A percentile compares a stretch with the other conserved stretches of the same genome.
Evolutionary conservation across 805 yeast genomes (phyloP).

Genomic region (Nakazawaea ishiwadae): DNA sequence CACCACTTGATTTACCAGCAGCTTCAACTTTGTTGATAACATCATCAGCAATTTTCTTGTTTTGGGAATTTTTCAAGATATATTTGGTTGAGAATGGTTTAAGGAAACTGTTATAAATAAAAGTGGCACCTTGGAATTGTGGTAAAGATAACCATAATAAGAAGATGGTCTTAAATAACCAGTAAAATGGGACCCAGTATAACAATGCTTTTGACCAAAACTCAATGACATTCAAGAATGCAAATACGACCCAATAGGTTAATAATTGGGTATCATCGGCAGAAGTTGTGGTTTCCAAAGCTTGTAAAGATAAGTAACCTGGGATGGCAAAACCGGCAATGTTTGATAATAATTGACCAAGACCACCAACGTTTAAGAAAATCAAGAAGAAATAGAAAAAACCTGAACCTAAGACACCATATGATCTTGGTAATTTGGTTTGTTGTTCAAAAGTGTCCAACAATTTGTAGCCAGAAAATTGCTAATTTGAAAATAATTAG

Average conservation of each 20-base stretch:
- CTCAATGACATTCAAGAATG: conserved; percentile 84
- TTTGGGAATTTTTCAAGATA: conserved; percentile 19
- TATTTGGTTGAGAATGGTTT: conserved; percentile 57
- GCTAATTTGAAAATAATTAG: conserved; percentile 13
- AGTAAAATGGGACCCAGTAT: conserved; percentile 96
- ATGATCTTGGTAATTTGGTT: conserved; percentile 73
- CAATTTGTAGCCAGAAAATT: conserved; percentile 25
- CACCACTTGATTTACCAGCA: conserved; percentile 36
- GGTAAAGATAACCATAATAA: conserved; percentile 89
- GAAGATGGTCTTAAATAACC: conserved; percentile 85
- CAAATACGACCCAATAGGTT: conserved; percentile 98
- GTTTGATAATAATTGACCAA: conserved; percentile 92
- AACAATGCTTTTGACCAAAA: conserved; percentile 93
- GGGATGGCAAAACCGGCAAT: conserved; percentile 89
- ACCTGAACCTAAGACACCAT: conserved; percentile 65
- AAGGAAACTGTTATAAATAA: conserved; percentile 61
- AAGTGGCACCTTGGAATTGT: conserved; percentile 76
- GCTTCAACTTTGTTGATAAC: conserved; percentile 42
- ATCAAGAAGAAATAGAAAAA: conserved; percentile 69
- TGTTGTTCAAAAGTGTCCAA: conserved; percentile 37
- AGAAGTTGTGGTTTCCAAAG: conserved; percentile 65
- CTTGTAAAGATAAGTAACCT: conserved; percentile 80
- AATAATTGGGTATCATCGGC: conserved; percentile 83
- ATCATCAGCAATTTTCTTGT: conserved; percentile 21
- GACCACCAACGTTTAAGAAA: conserved; percentile 87